These are phyloP conservation scores for Lasiodiplodia gonubiensis DNA, from an alignment of 2,329 filamentous ascomycete species.

Conservation along the genomic window DNA sequence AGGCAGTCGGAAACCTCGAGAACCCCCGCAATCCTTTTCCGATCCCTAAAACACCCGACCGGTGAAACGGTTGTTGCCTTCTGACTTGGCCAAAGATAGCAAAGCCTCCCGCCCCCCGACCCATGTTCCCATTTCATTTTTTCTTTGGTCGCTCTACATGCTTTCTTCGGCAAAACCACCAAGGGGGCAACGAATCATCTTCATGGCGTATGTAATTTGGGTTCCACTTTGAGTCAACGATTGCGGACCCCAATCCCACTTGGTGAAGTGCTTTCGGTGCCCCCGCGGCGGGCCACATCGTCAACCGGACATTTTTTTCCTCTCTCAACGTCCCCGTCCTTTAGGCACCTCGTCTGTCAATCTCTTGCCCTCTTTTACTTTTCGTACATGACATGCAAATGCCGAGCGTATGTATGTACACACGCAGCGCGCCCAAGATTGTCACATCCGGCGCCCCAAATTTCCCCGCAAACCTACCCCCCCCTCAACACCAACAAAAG, in stretches of 20 bases:
- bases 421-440: neutral
- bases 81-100: neutral
- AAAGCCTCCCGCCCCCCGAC: neutral
- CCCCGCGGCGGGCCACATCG: neutral
- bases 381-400: neutral
- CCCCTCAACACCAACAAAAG: neutral
- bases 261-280: neutral
- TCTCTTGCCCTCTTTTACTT: neutral
- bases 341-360: neutral
- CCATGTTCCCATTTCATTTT: neutral
- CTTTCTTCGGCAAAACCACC: neutral
- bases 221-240: conserved; percentile 1
- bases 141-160: neutral
- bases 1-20: neutral
- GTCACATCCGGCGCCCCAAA: neutral
- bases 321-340: too few species aligned
- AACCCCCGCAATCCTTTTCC: neutral
- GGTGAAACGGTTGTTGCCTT: neutral
- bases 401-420: neutral
- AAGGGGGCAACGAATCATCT: neutral
- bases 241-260: neutral
- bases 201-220: neutral
- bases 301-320: neutral
- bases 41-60: neutral
- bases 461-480: neutral